Conservation (phyloP, 2,329 filamentous ascomycete genomes). For the Fusarium falciforme region DNA sequence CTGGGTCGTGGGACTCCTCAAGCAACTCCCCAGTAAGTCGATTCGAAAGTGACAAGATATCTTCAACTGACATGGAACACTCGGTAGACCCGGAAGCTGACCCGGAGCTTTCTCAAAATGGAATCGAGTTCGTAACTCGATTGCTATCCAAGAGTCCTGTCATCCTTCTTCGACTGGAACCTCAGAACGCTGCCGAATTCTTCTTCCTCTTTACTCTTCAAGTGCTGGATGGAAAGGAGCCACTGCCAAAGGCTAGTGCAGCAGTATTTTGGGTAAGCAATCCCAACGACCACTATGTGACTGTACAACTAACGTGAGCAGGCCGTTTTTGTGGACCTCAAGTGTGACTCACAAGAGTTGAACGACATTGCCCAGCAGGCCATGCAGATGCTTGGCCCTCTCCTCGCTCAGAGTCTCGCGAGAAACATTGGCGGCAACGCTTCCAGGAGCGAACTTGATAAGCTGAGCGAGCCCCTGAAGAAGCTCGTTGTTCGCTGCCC, state of each 20-base stretch:
- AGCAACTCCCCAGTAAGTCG: conserved; percentile 66
- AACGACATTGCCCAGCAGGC: conserved; percentile 60
- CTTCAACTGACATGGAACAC: not conserved
- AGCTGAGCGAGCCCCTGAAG: conserved; percentile 76
- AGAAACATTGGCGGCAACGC: conserved; percentile 76
- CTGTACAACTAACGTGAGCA: conserved; percentile 42
- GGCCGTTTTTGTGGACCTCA: conserved; percentile 65
- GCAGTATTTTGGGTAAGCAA: conserved; percentile 78
- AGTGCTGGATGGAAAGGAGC: conserved; percentile 77
- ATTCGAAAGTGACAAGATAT: no score
- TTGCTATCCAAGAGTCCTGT: conserved; percentile 70
- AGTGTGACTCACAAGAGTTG: conserved; percentile 54
- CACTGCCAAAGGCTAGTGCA: conserved; percentile 79
- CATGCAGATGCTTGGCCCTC: conserved; percentile 70
- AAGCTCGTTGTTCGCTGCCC: conserved; percentile 70
- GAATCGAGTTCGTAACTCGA: conserved; percentile 77
- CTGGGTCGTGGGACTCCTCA: conserved; percentile 73
- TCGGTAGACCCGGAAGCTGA: conserved; percentile 74
- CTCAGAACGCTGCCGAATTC: conserved; percentile 68
- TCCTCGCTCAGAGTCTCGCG: conserved; percentile 69
- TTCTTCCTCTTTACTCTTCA: conserved; percentile 79
- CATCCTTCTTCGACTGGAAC: conserved; percentile 70
- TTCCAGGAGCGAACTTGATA: conserved; percentile 78
- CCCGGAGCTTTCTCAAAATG: conserved; percentile 77
- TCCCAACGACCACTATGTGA: not conserved